Conservation (phyloP, 768 basidiomycete genomes). For the Lentinus tigrinus region DNA sequence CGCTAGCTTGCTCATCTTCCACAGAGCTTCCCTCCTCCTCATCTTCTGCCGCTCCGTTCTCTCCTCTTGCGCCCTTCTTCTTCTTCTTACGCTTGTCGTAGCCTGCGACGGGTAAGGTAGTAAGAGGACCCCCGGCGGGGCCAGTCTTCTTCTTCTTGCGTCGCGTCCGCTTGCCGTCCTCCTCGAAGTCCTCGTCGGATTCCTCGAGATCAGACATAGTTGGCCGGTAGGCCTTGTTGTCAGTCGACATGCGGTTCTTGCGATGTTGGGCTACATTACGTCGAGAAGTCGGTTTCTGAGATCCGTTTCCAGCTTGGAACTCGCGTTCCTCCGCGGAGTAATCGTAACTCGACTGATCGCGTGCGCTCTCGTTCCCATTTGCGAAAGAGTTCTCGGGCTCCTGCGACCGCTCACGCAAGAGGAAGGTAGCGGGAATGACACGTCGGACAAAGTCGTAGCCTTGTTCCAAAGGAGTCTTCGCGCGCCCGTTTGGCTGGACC, state of each 20-base stretch:
- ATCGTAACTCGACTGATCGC: slow-evolving; percentile 60
- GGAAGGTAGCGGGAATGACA: slow-evolving; percentile 57
- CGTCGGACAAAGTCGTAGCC: slow-evolving; percentile 56
- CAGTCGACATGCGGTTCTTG: slow-evolving; percentile 65
- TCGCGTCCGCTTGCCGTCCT: slow-evolving; percentile 51
- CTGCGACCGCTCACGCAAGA: slow-evolving; percentile 59
- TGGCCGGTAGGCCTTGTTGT: slow-evolving; percentile 83
- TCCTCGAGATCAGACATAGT: slow-evolving; percentile 60
- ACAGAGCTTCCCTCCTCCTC: slow-evolving; percentile 44
- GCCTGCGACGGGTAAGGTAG: slow-evolving; percentile 63
- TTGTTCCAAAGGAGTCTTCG: slow-evolving; percentile 67
- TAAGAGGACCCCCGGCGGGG: slow-evolving; percentile 46
- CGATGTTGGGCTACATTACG: slow-evolving; percentile 37
- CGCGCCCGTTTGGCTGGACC: slow-evolving; percentile 38
- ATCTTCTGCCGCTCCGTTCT: slow-evolving; percentile 44
- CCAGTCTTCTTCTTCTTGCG: slow-evolving; percentile 50
- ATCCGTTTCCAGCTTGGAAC: slow-evolving; percentile 34
- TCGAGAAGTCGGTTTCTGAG: slow-evolving; percentile 29
- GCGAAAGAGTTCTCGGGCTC: slow-evolving; percentile 44
- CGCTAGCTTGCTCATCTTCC: slow-evolving; percentile 40
- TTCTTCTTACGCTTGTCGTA: slow-evolving; percentile 66
- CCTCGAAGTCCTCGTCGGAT: slow-evolving; percentile 58
- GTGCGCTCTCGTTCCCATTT: slow-evolving; percentile 39
- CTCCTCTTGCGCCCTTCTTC: slow-evolving; percentile 32
- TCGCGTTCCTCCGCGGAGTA: slow-evolving; percentile 77